A percentile compares a stretch with the other conserved stretches of the same genome.
Conservation (phyloP, 441 rosid species). For the Populus hybrid region DNA sequence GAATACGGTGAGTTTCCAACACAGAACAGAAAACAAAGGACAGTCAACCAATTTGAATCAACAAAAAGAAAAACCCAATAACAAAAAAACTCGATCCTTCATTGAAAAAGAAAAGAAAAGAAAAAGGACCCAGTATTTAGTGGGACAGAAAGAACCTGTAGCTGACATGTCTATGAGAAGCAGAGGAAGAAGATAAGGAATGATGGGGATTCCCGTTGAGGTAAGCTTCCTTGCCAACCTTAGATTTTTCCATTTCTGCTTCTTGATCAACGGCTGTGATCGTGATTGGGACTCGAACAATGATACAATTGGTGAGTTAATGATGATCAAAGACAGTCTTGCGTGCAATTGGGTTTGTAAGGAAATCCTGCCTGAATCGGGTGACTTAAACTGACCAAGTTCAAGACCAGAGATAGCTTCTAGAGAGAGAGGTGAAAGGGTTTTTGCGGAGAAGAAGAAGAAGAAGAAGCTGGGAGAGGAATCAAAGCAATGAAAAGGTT, state of each 20-base stretch:
- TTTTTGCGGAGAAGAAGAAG: not conserved
- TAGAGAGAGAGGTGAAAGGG: not conserved
- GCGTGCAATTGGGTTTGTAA: not conserved
- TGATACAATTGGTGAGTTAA: not conserved
- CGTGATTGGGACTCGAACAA: not conserved
- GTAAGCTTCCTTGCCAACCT: conserved; percentile 15
- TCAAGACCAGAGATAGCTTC: not conserved
- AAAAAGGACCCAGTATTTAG: not conserved
- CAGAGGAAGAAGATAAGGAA: conserved; percentile 38
- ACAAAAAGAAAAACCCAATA: not conserved
- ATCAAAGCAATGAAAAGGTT: not conserved
- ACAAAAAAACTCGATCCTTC: not conserved
- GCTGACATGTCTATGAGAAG: conserved; percentile 52
- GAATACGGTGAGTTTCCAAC: not conserved
- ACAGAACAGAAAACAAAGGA: not conserved
- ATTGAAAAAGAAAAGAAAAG: not conserved
- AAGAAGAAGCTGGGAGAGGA: not conserved
- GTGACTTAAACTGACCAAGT: not conserved
- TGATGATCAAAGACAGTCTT: not conserved
- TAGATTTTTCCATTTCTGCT: conserved; percentile 24
- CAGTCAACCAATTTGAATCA: not conserved
- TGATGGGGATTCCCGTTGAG: conserved; percentile 28
- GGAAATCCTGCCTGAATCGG: not conserved
- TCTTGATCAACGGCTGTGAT: conserved; percentile 1
- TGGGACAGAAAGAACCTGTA: conserved; percentile 44